Conservation (phyloP, 345 rosid species). For the Moringa oleifera region DNA sequence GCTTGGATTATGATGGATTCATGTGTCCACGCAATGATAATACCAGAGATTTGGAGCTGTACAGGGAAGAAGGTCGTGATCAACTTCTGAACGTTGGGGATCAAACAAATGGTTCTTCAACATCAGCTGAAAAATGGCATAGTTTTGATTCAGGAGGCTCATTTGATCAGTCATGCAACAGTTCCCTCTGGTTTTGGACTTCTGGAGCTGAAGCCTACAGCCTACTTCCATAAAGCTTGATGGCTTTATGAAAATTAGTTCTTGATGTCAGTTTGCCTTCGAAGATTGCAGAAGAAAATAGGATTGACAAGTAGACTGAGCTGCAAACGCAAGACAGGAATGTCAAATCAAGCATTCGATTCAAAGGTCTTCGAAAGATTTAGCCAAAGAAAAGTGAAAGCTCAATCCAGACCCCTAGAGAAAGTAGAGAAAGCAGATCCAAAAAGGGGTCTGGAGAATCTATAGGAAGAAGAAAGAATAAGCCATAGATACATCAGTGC, state of each 20-base stretch:
- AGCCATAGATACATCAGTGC: too few species aligned
- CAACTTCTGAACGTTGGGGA: conserved; percentile 29
- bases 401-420: too few species aligned
- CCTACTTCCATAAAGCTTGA: background rate
- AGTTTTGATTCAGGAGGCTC: conserved; percentile 30
- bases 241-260: background rate
- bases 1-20: conserved; percentile 16
- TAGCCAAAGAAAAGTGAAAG: background rate
- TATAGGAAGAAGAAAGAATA: too few species aligned
- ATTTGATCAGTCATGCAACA: conserved; percentile 41
- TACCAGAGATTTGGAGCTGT: conserved; percentile 21
- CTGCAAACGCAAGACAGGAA: background rate
- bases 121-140: conserved; percentile 40
- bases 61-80: conserved; percentile 18
- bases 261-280: background rate
- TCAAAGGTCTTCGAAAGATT: background rate
- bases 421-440: too few species aligned
- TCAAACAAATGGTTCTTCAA: conserved; percentile 30
- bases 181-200: conserved; percentile 42
- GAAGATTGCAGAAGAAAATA: background rate
- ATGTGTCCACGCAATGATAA: conserved; percentile 13
- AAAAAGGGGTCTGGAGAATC: too few species aligned
- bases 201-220: conserved; percentile 34
- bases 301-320: background rate
- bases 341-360: background rate